Conservation (phyloP, 225 moss, liverwort and hornwort species). For the Pseudoscleropodium purum region DNA sequence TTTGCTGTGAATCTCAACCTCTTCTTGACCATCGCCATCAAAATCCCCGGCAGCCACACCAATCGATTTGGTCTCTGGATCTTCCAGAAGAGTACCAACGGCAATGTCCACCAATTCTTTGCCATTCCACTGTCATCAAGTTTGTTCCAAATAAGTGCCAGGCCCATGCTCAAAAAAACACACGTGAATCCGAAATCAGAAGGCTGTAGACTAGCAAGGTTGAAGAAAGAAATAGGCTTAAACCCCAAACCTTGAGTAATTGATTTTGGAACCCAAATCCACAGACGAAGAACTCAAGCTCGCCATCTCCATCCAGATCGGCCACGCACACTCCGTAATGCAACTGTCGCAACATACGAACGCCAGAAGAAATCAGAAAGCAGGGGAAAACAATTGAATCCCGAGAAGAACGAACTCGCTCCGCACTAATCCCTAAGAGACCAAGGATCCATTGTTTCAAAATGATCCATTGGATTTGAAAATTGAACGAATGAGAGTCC, state of each 20-base stretch:
- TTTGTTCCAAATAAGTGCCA: neutral
- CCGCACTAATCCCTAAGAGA: neutral
- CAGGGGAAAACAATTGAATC: neutral
- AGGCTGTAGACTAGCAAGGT: neutral
- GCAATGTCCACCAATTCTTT: conserved; percentile 67
- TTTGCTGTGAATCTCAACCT: conserved; percentile 29
- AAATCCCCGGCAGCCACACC: conserved; percentile 90
- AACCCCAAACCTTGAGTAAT: conserved; percentile 53
- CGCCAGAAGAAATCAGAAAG: neutral
- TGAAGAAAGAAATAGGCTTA: neutral
- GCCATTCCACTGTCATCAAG: conserved; percentile 72
- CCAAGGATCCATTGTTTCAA: neutral
- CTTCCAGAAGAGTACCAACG: conserved; percentile 58
- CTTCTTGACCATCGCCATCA: conserved; percentile 80
- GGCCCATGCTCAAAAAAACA: neutral
- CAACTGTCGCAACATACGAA: conserved; percentile 33
- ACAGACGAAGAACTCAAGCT: conserved; percentile 75
- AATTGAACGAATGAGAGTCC: neutral
- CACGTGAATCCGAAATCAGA: neutral
- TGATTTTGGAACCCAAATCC: conserved; percentile 77
- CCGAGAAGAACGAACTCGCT: neutral
- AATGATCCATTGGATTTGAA: neutral
- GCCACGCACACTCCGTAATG: conserved; percentile 86
- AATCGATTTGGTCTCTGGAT: conserved; percentile 77
- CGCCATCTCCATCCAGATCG: conserved; percentile 78